A percentile compares a stretch with the other conserved stretches of the same genome.
phyloP scores from a whole-genome alignment of 768 basidiomycete genomes.

The Mycena amicta region DNA sequence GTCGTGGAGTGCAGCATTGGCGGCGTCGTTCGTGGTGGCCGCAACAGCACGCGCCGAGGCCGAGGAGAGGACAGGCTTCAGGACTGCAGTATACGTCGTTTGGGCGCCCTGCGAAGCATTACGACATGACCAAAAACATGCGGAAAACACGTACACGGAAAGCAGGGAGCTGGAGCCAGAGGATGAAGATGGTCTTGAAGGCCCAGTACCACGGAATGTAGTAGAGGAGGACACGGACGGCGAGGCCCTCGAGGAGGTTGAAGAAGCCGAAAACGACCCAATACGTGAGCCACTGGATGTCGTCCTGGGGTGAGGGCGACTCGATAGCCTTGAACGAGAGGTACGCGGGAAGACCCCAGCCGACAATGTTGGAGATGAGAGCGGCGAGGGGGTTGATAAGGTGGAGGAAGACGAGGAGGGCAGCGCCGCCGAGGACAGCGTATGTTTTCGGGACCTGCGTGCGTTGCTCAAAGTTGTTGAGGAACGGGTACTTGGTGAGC shows the following conservation, averaged over 20 bases:
- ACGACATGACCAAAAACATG: conserved; percentile 14
- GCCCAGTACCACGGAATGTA: conserved; percentile 95
- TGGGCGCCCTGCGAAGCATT: conserved; percentile 72
- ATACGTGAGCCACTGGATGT: conserved; percentile 97
- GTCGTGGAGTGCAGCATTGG: conserved; percentile 55
- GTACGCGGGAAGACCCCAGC: conserved; percentile 93
- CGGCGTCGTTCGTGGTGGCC: conserved; percentile 56
- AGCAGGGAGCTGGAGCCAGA: conserved; percentile 89
- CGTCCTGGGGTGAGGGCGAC: conserved; percentile 76
- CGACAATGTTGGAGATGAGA: conserved; percentile 92
- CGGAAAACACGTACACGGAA: conserved; percentile 63
- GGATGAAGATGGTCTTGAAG: conserved; percentile 87
- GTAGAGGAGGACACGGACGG: conserved; percentile 82
- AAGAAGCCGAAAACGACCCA: conserved; percentile 95
- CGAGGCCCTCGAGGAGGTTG: conserved; percentile 90
- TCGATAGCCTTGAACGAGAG: conserved; percentile 96
- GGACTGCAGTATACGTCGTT: conserved; percentile 69
- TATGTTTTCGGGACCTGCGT: conserved; percentile 94
- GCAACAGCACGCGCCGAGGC: conserved; percentile 48
- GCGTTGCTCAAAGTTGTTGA: conserved; percentile 83
- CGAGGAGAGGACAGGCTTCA: conserved; percentile 82
- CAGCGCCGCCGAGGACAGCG: conserved; percentile 71
- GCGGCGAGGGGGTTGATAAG: conserved; percentile 89
- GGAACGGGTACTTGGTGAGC: conserved; percentile 85
- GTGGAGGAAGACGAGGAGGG: conserved; percentile 73